Conservation (phyloP, 2,329 filamentous ascomycete genomes). For the Simplicillium sp. region DNA sequence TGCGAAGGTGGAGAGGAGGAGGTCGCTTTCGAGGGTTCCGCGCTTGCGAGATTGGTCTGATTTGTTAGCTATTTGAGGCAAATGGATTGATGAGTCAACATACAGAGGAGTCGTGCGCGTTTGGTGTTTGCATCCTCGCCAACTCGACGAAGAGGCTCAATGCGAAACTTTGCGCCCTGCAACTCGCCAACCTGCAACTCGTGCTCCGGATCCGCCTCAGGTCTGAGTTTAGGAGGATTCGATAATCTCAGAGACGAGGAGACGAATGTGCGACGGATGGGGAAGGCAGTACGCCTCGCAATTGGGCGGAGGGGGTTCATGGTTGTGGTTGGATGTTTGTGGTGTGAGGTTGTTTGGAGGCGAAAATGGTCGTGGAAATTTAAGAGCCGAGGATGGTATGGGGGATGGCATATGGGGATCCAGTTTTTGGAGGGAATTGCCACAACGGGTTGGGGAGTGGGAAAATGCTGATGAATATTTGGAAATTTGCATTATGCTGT, state of each 20-base stretch:
- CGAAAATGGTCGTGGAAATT: too few relatives aligned
- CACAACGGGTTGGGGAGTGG: too few relatives aligned
- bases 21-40: slow-evolving; percentile 90
- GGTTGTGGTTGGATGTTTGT: too few relatives aligned
- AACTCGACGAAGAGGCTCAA: slow-evolving; percentile 77
- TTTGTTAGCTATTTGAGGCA: background rate
- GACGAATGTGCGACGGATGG: slow-evolving; percentile 11
- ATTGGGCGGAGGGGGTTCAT: slow-evolving; percentile 10
- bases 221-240: slow-evolving; percentile 16
- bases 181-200: slow-evolving; percentile 82
- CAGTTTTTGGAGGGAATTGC: too few relatives aligned
- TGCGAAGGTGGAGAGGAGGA: slow-evolving; percentile 93
- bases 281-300: slow-evolving; percentile 5
- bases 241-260: slow-evolving; percentile 9
- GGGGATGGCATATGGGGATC: too few relatives aligned
- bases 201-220: slow-evolving; percentile 3
- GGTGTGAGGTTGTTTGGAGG: too few relatives aligned
- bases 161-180: slow-evolving; percentile 73
- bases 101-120: slow-evolving; percentile 71
- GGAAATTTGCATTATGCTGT: too few relatives aligned
- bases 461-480: too few relatives aligned
- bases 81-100: too few relatives aligned
- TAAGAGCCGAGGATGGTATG: too few relatives aligned
- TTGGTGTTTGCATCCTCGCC: slow-evolving; percentile 81
- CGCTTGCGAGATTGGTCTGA: slow-evolving; percentile 96